A percentile compares a stretch with the other conserved stretches of the same genome.
phyloP scores from a whole-genome alignment of 1,139 yeast species.

The Ogataea hybrid region DNA sequence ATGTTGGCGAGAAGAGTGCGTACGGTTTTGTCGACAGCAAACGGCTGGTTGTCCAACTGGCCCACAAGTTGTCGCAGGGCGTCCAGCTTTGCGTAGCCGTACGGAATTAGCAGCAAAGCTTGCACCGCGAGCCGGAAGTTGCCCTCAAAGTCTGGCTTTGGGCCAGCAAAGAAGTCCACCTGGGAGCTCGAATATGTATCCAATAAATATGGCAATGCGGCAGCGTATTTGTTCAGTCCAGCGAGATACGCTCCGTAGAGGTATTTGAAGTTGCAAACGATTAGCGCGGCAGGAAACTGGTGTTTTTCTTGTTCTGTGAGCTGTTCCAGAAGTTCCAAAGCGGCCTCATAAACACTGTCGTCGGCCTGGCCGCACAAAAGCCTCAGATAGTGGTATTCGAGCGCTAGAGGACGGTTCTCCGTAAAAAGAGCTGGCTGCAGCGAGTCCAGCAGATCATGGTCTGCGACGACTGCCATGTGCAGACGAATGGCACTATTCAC shows the following conservation, averaged over 20 bases:
- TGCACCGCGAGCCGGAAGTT: constrained; percentile 2
- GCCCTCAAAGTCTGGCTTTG: constrained; percentile 1
- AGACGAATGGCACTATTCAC: not conserved
- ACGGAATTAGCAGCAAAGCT: constrained; percentile 8
- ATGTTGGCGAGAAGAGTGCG: not conserved
- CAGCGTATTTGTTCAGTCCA: not conserved
- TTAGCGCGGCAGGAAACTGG: not conserved
- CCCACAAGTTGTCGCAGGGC: constrained; percentile 1
- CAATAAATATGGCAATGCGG: constrained; percentile 1
- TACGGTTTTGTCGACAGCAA: not conserved
- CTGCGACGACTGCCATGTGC: not conserved
- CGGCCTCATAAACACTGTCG: not conserved
- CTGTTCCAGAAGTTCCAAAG: not conserved
- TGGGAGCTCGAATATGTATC: not conserved
- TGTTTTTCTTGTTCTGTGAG: not conserved
- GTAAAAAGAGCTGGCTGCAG: not conserved
- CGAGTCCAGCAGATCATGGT: not conserved
- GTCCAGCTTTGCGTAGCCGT: constrained; percentile 5
- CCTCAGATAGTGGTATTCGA: not conserved
- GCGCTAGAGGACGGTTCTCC: not conserved
- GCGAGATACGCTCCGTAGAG: not conserved
- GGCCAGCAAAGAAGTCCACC: not conserved
- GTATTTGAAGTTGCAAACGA: constrained; percentile 3
- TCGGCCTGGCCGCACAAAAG: not conserved
- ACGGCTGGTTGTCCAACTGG: not conserved